Base-by-base conservation (phyloP, 2,329 filamentous ascomycete genomes). In the Chaetomiaceae sp. region DNA sequence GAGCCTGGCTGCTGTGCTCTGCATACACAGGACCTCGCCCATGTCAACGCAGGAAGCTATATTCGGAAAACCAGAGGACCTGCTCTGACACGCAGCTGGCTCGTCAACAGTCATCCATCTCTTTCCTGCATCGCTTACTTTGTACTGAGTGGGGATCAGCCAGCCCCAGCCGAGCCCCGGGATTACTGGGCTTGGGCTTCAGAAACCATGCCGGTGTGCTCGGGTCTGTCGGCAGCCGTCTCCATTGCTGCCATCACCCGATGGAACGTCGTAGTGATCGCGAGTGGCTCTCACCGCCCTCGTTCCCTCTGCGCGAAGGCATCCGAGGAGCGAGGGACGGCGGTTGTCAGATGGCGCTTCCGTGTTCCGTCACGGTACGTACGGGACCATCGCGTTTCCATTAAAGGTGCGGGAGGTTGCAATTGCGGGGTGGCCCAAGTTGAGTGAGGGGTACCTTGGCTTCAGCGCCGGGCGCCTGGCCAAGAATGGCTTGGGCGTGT, bases 141-240 rank as follows among this genome's bases (percentile, higher is more conserved):
- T 8, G 23, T 14, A 23, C 8, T 56, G 40, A 20, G 9, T 27
- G 32, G 48, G n/a, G 44, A 45, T 43, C 46, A 48, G 21, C 44
- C 48, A n/a, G 42, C 21, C 29, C 41, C 29, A 20, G 27, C 25
- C 10, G 25, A 42, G 36, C 41, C 20, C n/a, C 20, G 25, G 29
- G 45, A 21, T 30, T 30, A 23, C 9, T 14, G n/a, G 16, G 41
- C 45, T 30, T 40, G 40, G 41, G 46, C 45, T 21, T 44, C 41
- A 42, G 29, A 20, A 38, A 25, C 16, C 27, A 23, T 37, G 38
- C 20, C 25, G 49, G 34, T 30, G 30, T 47, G 33, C 42, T 46
- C 55, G 51, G 48, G 34, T 53, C 45, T 48, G 55, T 48, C 58
- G 53, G 58, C 56, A 60, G 34, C 53, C 55, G 50, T 41, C 2